These are phyloP conservation scores for Arbutus unedo DNA, from an alignment of 148 eudicot species.

Conservation along the genomic window DNA sequence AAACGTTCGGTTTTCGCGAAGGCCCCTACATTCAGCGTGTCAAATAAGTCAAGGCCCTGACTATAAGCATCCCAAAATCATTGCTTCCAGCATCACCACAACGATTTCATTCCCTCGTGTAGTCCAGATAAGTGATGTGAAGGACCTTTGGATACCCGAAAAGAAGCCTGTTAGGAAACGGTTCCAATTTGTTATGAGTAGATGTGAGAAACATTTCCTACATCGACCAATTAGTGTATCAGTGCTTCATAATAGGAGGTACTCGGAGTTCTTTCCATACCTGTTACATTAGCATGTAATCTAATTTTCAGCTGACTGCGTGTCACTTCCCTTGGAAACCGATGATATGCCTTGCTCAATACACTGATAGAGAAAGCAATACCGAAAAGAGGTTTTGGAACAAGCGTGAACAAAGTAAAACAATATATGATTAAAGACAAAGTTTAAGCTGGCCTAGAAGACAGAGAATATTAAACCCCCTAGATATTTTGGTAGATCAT, in stretches of 20 bases:
- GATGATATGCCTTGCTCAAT: constrained; percentile 78
- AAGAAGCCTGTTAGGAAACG: too few relatives aligned
- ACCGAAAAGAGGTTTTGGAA: neutral
- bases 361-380: constrained; percentile 40
- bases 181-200: too few relatives aligned
- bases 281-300: constrained; percentile 17
- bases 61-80: neutral
- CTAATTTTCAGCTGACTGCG: constrained; percentile 32
- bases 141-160: too few relatives aligned
- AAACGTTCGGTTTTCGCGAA: too few relatives aligned
- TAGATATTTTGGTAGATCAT: neutral
- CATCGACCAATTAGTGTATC: too few relatives aligned
- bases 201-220: too few relatives aligned
- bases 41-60: too few relatives aligned
- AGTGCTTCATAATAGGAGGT: too few relatives aligned
- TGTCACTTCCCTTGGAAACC: constrained; percentile 26
- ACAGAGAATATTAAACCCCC: neutral
- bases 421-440: neutral
- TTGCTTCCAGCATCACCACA: too few relatives aligned
- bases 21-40: too few relatives aligned
- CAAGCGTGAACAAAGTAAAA: neutral
- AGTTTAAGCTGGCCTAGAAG: neutral
- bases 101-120: too few relatives aligned
- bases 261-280: neutral
- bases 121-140: too few relatives aligned